Conservation (phyloP, 1,139 yeast genomes). For the Pneumocystis carinii region DNA sequence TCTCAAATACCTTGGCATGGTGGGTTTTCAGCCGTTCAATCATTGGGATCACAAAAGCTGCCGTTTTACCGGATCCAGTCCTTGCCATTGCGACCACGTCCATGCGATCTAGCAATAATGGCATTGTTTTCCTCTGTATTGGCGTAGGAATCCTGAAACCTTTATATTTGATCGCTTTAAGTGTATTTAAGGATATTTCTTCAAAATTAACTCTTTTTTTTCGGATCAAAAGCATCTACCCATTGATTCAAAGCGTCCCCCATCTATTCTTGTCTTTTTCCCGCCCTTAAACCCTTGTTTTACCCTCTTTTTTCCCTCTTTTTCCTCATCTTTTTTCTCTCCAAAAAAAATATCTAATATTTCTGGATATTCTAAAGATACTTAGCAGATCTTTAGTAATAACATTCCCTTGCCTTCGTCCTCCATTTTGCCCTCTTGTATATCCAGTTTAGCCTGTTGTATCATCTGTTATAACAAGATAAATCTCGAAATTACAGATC, state of each 20-base stretch:
- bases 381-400: too few relatives aligned
- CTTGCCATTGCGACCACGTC: slow-evolving; percentile 99
- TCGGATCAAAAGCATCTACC: slow-evolving; percentile 3
- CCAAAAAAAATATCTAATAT: not conserved
- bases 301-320: not conserved
- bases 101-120: slow-evolving; percentile 67
- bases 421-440: too few relatives aligned
- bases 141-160: slow-evolving; percentile 96
- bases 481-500: too few relatives aligned
- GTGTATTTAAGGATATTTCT: slow-evolving; percentile 62
- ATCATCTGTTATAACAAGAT: too few relatives aligned
- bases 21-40: slow-evolving; percentile 72
- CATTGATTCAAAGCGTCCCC: not conserved
- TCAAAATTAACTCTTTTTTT: slow-evolving; percentile 24
- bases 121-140: slow-evolving; percentile 89
- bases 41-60: slow-evolving; percentile 90
- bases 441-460: too few relatives aligned
- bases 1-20: slow-evolving; percentile 45
- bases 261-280: not conserved
- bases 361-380: too few relatives aligned
- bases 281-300: not conserved
- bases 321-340: not conserved
- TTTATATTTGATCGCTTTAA: slow-evolving; percentile 59
- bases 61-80: slow-evolving; percentile 98
- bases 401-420: too few relatives aligned